Evolutionary conservation across 768 basidiomycete genomes (phyloP).

Genomic region (Suillus plorans): DNA sequence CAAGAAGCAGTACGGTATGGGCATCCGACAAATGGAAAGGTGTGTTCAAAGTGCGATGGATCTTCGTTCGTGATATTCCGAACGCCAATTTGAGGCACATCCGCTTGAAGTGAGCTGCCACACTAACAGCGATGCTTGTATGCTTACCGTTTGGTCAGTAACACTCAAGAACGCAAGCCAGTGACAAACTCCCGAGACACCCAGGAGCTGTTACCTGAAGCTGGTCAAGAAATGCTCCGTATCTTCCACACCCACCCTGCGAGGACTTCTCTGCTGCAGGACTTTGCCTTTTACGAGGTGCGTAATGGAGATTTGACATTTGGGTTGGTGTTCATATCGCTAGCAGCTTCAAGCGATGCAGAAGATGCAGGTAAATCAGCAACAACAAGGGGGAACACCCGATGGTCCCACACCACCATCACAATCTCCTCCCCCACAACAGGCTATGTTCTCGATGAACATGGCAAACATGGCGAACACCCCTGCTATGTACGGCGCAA

Average conservation of each 20-base stretch:
- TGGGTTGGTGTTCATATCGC: neutral
- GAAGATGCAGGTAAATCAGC: constrained; percentile 45
- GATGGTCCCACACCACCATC: constrained; percentile 32
- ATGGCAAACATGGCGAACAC: constrained; percentile 36
- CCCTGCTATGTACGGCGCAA: constrained; percentile 32
- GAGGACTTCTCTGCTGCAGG: constrained; percentile 89
- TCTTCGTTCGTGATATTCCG: constrained; percentile 94
- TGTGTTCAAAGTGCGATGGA: constrained; percentile 97
- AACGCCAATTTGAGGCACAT: constrained; percentile 89
- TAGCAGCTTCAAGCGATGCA: constrained; percentile 82
- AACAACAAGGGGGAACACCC: constrained; percentile 23
- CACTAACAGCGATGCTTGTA: neutral
- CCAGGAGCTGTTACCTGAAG: constrained; percentile 93
- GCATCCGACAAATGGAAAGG: constrained; percentile 99
- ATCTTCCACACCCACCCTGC: constrained; percentile 95
- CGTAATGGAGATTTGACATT: constrained; percentile 14
- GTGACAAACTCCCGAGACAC: constrained; percentile 98
- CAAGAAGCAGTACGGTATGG: constrained; percentile 95
- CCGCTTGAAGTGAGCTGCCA: constrained; percentile 61
- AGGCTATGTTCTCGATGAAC: constrained; percentile 43
- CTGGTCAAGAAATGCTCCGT: constrained; percentile 93
- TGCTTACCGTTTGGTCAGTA: constrained; percentile 48
- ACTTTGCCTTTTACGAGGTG: constrained; percentile 92
- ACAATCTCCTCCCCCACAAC: constrained; percentile 42
- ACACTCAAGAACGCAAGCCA: constrained; percentile 97